A percentile compares a stretch with the other conserved stretches of the same genome.
Evolutionary conservation across 805 yeast species (phyloP).

Genomic region (Kluyveromyces aestuarii): DNA sequence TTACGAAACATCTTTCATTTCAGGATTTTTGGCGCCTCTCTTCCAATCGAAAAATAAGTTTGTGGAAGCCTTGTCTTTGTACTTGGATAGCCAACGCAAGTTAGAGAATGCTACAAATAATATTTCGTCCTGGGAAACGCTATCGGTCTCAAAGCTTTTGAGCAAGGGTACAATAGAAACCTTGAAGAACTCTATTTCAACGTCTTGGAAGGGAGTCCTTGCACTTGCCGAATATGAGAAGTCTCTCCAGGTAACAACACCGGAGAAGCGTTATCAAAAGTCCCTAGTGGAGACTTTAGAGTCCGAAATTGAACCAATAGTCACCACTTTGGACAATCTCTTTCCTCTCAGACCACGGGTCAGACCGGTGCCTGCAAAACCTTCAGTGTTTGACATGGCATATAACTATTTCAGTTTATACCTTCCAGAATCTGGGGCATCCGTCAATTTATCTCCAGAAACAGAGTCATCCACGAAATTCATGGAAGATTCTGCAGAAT

Average conservation of each 20-base stretch:
- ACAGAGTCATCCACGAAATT: conserved; percentile 10
- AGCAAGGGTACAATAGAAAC: conserved; percentile 36
- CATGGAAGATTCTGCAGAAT: conserved; percentile 5
- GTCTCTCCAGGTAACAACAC: conserved; percentile 7
- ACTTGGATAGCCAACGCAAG: conserved; percentile 17
- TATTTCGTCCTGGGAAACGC: conserved; percentile 4
- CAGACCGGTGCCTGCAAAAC: conserved; percentile 65
- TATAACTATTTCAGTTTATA: conserved; percentile 59
- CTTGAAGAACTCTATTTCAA: conserved; percentile 38
- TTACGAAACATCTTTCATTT: conserved; percentile 14
- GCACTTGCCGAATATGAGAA: conserved; percentile 30
- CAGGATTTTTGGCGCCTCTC: conserved; percentile 21
- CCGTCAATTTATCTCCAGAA: conserved; percentile 21
- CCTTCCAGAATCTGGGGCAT: background rate
- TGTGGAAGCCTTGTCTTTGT: conserved; percentile 24
- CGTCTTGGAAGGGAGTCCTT: conserved; percentile 23
- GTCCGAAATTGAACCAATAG: conserved; percentile 12
- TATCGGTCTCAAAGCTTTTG: conserved; percentile 17
- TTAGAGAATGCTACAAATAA: conserved; percentile 9
- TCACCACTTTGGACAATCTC: conserved; percentile 16
- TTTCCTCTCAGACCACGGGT: conserved; percentile 33
- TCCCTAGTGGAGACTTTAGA: conserved; percentile 36
- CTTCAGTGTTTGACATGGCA: conserved; percentile 86
- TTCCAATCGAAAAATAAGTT: conserved; percentile 22
- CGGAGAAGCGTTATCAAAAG: conserved; percentile 6